These are phyloP conservation scores for Backusella australiensis DNA, from an alignment of 192 early-diverging fungal genomes.

Conservation along the genomic window DNA sequence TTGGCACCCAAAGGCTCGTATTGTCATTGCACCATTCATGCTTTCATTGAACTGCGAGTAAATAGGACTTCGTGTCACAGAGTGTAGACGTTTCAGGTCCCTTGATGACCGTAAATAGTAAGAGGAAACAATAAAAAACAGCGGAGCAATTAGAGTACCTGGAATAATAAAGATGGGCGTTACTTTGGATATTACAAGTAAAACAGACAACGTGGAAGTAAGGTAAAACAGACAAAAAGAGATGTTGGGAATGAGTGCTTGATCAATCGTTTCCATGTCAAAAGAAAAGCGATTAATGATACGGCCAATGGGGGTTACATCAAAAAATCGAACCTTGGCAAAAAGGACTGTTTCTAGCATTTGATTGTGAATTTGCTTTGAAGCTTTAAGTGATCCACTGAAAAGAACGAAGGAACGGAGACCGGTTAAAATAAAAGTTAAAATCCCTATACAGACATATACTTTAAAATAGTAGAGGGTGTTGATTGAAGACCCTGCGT, in stretches of 20 bases:
- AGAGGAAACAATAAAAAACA: constrained; percentile 54
- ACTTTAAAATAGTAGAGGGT: neutral
- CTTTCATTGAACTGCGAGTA: constrained; percentile 79
- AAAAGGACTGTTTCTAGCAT: constrained; percentile 56
- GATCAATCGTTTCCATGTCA: constrained; percentile 82
- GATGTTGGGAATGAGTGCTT: constrained; percentile 45
- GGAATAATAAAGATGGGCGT: constrained; percentile 60
- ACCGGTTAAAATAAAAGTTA: neutral
- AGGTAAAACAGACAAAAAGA: constrained; percentile 48
- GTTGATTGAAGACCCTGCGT: neutral
- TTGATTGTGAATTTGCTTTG: constrained; percentile 48
- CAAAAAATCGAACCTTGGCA: constrained; percentile 83
- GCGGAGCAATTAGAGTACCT: constrained; percentile 27
- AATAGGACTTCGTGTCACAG: constrained; percentile 67
- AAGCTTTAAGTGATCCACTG: constrained; percentile 52
- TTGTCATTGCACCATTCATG: constrained; percentile 69
- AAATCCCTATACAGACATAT: neutral
- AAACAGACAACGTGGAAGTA: constrained; percentile 46
- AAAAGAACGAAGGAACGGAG: constrained; percentile 22
- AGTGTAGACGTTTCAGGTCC: constrained; percentile 85
- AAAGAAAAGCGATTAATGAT: constrained; percentile 90
- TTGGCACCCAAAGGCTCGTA: constrained; percentile 81
- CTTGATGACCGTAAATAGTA: constrained; percentile 63
- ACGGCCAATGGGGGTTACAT: constrained; percentile 80
- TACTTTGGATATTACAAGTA: constrained; percentile 54